These are phyloP conservation scores for Diaporthe amygdali DNA, from an alignment of 2,329 filamentous ascomycete genomes.

Conservation along the genomic window DNA sequence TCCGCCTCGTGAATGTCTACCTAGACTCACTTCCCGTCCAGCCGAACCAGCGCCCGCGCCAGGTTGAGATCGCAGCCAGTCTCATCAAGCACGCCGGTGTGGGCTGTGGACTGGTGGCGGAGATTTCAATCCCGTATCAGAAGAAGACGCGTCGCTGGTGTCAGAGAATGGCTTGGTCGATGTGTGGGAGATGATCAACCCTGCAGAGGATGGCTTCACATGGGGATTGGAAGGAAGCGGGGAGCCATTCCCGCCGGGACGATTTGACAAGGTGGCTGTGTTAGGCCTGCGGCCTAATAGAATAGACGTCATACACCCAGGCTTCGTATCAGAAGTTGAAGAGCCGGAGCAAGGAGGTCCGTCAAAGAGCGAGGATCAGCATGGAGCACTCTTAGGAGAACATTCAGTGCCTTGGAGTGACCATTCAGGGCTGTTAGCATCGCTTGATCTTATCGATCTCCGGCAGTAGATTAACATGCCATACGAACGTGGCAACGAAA, in stretches of 20 bases:
- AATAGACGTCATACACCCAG: not conserved
- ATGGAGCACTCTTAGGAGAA: too few species aligned
- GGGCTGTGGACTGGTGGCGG: slow-evolving; percentile 42
- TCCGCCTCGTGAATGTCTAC: slow-evolving; percentile 45
- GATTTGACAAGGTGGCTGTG: slow-evolving; percentile 43
- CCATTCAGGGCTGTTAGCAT: too few species aligned
- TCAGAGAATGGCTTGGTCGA: slow-evolving; percentile 39
- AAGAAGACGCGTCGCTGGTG: slow-evolving; percentile 39
- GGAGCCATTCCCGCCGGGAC: slow-evolving; percentile 35
- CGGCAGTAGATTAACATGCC: too few species aligned
- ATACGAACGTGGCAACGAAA: too few species aligned
- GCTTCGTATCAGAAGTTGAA: too few species aligned
- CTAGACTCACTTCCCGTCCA: slow-evolving; percentile 39
- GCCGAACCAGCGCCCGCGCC: slow-evolving; percentile 36
- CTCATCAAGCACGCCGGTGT: slow-evolving; percentile 31
- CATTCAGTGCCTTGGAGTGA: too few species aligned
- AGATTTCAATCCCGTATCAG: slow-evolving; percentile 45
- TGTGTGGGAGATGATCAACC: slow-evolving; percentile 37
- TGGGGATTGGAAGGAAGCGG: slow-evolving; percentile 42
- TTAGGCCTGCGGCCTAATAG: not conserved
- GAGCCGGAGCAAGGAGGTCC: too few species aligned
- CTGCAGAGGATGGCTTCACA: slow-evolving; percentile 38
- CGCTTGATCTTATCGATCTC: too few species aligned
- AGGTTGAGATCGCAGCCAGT: slow-evolving; percentile 34
- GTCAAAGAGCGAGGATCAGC: too few species aligned